Percentiles rank a stretch among this genome's conserved stretches.
Conservation (phyloP, 163 green algal species). For the Chlorella variabilis region DNA sequence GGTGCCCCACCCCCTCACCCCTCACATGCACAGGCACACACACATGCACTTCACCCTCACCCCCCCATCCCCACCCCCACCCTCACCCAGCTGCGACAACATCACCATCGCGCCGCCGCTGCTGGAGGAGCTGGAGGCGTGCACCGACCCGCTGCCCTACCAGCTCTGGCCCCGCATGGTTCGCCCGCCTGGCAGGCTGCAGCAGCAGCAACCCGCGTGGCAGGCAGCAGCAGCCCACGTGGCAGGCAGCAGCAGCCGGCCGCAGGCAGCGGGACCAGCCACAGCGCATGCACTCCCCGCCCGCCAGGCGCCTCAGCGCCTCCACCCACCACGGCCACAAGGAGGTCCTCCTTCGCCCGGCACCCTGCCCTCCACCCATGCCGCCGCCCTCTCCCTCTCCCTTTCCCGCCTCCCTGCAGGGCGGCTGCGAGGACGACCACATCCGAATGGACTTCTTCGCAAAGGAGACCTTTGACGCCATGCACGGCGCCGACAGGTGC, state of each 20-base stretch:
- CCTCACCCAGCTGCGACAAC: constrained; percentile 75
- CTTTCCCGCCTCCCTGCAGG: constrained; percentile 35
- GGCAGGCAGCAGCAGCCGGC: no score
- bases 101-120: constrained; percentile 92
- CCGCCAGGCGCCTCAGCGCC: no score
- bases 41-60: no score
- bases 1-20: not conserved
- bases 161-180: constrained; percentile 72
- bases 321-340: no score
- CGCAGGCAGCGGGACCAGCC: no score
- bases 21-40: not conserved
- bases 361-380: no score
- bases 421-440: constrained; percentile 46
- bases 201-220: no score
- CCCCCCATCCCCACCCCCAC: not conserved
- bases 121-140: constrained; percentile 82
- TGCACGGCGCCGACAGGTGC: constrained; percentile 73
- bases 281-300: no score
- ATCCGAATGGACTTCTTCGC: constrained; percentile 52
- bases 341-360: no score
- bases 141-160: constrained; percentile 71
- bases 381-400: no score
- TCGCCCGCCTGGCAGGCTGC: not conserved
- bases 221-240: no score
- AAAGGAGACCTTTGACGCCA: constrained; percentile 61